Evolutionary conservation across 257 asterid genomes (phyloP), one percentile per base, ranked within the genome.

Genomic region (Capsicum pubescens): DNA sequence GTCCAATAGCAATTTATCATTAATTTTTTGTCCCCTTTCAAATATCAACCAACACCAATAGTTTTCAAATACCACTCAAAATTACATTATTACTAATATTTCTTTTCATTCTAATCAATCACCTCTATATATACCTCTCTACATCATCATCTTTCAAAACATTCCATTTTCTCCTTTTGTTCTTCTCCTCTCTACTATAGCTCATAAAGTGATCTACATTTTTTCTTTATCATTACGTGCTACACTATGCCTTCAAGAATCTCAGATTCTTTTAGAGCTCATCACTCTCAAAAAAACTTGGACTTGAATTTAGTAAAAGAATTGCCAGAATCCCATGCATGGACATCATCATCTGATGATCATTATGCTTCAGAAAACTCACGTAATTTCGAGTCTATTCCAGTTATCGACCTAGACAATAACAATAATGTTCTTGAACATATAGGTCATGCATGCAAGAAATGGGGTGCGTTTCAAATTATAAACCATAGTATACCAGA

Each of bases 281-380:
- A 88, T 80, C 86, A 87, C 10, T 85, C 93, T 0, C 89, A 87
- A 7, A 90, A 88, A 44, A 86, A 74, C 21, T 59, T 94, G 83
- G 98, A 95, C 89, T 87, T 95, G 36, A 88, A 86, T 82, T 90
- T 92, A 0, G 35, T 94, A 54, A 89, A 90, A 26, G 97, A 94
- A 58, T 72, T 95, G 63, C 99, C 99, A 1, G 98, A 95, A 1
- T 91, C 98, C 48, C 99, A 95, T 90, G 95, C 96, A 88, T 95
- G 98, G 98, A 69, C 92, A 63, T 78, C 92, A 44, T 44, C 48
- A 26, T 44, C 77, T 12, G 86, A 87, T 61, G 69, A 67, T 69
- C 55, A 39, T 14, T 80, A 79, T 46, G 80, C 86, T 50, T 69
- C 89, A 2, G 66, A 55, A 32, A 83, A 83, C 13, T 56, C 76